Conservation (phyloP, 768 basidiomycete genomes). For the Mycena chlorophos region DNA sequence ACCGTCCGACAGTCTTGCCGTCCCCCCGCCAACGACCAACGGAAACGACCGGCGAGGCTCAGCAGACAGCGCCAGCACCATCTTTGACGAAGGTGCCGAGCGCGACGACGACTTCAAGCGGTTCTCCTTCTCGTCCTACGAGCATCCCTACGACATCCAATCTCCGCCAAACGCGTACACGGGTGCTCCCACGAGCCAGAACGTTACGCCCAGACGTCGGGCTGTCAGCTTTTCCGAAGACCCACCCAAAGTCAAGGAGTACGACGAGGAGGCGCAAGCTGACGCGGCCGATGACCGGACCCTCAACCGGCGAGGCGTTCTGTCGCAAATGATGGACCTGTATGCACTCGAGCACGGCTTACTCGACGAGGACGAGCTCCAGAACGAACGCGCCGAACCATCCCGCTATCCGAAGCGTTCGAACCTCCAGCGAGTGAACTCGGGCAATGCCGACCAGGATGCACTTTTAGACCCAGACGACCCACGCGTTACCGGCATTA, state of each 20-base stretch:
- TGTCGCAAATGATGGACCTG: slow-evolving; percentile 54
- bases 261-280: slow-evolving; percentile 22
- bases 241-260: slow-evolving; percentile 25
- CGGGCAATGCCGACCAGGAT: slow-evolving; percentile 48
- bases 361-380: slow-evolving; percentile 16
- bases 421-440: slow-evolving; percentile 41
- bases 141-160: slow-evolving; percentile 62
- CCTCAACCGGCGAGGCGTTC: slow-evolving; percentile 45
- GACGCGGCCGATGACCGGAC: slow-evolving; percentile 34
- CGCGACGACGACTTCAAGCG: slow-evolving; percentile 35
- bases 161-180: slow-evolving; percentile 49
- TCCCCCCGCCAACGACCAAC: slow-evolving; percentile 3
- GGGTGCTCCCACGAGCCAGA: slow-evolving; percentile 22
- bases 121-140: slow-evolving; percentile 55
- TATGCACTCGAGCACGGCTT: slow-evolving; percentile 39
- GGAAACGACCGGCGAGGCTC: slow-evolving; percentile 32
- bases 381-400: slow-evolving; percentile 24
- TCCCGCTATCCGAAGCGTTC: slow-evolving; percentile 27
- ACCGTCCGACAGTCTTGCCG: slow-evolving; percentile 21
- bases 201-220: slow-evolving; percentile 29
- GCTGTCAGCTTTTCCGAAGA: slow-evolving; percentile 44
- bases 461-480: slow-evolving; percentile 71
- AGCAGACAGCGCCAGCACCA: slow-evolving; percentile 39
- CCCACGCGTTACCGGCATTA: slow-evolving; percentile 63
- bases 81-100: slow-evolving; percentile 28